Percentiles rank a stretch among this genome's conserved stretches.
These are phyloP conservation scores for Rhynchospora tenuis DNA, from an alignment of 176 grass and related monocot species.

Conservation along the genomic window DNA sequence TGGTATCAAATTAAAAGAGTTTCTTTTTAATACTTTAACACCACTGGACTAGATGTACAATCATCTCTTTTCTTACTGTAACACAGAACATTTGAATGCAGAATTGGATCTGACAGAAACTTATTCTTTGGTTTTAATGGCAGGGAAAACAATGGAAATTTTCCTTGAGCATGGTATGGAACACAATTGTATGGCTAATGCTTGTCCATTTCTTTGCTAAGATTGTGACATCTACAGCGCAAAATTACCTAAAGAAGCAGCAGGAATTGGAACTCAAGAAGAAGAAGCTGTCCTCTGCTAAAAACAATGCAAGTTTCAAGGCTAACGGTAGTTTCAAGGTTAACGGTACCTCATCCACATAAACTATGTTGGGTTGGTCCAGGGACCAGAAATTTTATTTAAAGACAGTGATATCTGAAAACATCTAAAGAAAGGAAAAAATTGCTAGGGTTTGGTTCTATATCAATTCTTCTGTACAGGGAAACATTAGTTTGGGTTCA, in stretches of 20 bases:
- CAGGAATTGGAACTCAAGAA: slow-evolving; percentile 65
- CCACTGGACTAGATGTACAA: not conserved
- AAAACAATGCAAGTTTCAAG: slow-evolving; percentile 23
- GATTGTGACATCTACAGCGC: slow-evolving; percentile 79
- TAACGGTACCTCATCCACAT: slow-evolving; percentile 8
- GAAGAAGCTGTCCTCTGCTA: slow-evolving; percentile 21
- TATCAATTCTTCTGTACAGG: slow-evolving; percentile 18
- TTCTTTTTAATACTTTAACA: not conserved
- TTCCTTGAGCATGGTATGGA: slow-evolving; percentile 69
- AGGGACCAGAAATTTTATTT: not conserved
- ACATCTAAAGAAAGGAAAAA: not conserved
- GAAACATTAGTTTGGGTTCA: not conserved
- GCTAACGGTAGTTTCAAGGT: slow-evolving; percentile 30
- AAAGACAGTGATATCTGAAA: not conserved
- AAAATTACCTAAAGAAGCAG: slow-evolving; percentile 64
- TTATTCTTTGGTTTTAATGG: slow-evolving; percentile 20
- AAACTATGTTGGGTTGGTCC: not conserved
- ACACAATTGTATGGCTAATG: slow-evolving; percentile 75
- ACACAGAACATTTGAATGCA: not conserved
- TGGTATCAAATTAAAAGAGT: not conserved
- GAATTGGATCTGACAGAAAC: not conserved
- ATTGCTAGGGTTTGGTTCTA: not conserved
- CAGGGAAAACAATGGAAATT: slow-evolving; percentile 75
- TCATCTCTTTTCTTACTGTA: not conserved
- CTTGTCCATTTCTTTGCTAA: slow-evolving; percentile 79